phyloP scores from a whole-genome alignment of 495 filamentous ascomycete species.

The Tuber brumale region DNA sequence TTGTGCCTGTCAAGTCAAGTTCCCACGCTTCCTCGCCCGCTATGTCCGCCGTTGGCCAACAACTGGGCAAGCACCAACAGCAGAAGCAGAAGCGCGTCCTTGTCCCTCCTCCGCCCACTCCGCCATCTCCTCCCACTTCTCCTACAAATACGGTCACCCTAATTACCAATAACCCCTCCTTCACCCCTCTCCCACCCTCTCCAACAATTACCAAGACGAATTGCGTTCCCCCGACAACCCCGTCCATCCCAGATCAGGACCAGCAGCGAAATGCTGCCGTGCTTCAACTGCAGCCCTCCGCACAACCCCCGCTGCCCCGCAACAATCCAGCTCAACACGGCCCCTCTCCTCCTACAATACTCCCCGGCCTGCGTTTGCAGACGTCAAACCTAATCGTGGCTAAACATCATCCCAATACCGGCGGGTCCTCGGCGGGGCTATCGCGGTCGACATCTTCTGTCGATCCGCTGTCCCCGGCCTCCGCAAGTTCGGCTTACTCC shows the following conservation, averaged over 20 bases:
- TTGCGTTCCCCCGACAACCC: constrained; percentile 26
- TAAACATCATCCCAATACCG: constrained; percentile 23
- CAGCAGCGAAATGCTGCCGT: constrained; percentile 36
- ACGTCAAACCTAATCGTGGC: constrained; percentile 36
- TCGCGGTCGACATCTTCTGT: constrained; percentile 36
- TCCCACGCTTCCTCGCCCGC: background rate
- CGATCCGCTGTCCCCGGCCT: constrained; percentile 30
- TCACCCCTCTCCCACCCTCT: constrained; percentile 11
- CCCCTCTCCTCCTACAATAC: constrained; percentile 10
- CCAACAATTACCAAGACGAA: constrained; percentile 8
- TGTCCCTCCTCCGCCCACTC: constrained; percentile 21
- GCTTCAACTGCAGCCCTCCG: constrained; percentile 27
- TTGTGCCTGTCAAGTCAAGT: constrained; percentile 2
- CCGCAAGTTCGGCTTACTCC: constrained; percentile 35
- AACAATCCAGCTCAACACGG: constrained; percentile 15
- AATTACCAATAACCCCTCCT: constrained; percentile 5
- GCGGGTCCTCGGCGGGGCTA: constrained; percentile 26
- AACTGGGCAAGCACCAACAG: constrained; percentile 10
- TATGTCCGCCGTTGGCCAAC: background rate
- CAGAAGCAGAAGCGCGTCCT: constrained; percentile 18
- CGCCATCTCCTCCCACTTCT: constrained; percentile 16
- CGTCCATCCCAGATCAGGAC: constrained; percentile 25
- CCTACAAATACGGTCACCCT: constrained; percentile 8
- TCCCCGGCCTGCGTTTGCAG: constrained; percentile 27
- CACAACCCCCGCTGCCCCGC: constrained; percentile 35